A percentile compares a stretch with the other conserved stretches of the same genome.
These are phyloP conservation scores for Epichloe hybrida DNA, from an alignment of 2,329 filamentous ascomycete species.

Conservation along the genomic window DNA sequence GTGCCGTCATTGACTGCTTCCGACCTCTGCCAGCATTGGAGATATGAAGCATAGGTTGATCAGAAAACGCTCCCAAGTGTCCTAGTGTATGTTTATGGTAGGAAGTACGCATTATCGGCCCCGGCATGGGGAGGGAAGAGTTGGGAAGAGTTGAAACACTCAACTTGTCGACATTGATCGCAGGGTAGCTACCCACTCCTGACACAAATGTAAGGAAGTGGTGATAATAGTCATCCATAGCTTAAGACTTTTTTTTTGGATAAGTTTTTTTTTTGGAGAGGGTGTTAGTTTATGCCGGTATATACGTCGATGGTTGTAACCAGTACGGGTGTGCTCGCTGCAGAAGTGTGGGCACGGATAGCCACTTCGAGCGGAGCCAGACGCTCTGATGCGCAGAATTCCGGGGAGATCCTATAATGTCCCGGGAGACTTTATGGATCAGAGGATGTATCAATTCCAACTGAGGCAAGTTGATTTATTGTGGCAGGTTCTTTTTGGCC, in stretches of 20 bases:
- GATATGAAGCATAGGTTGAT: conserved; percentile 33
- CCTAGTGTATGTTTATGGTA: conserved; percentile 29
- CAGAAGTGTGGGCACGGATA: conserved; percentile 4
- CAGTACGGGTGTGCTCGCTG: neutral
- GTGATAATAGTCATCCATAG: conserved; percentile 44
- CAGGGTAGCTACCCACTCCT: conserved; percentile 27
- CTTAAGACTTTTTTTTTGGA: too few species aligned
- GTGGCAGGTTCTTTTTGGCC: neutral
- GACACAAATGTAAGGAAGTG: conserved; percentile 41
- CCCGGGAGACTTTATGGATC: conserved; percentile 1
- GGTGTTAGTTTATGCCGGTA: neutral
- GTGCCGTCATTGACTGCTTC: conserved; percentile 30
- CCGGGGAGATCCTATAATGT: conserved; percentile 6
- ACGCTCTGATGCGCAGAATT: conserved; percentile 3
- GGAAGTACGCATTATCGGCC: conserved; percentile 24
- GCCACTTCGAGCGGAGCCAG: conserved; percentile 5
- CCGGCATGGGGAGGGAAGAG: conserved; percentile 14
- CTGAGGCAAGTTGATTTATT: neutral
- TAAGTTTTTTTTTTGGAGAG: neutral
- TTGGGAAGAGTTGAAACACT: conserved; percentile 23
- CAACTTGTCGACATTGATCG: conserved; percentile 26
- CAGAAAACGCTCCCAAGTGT: conserved; percentile 37
- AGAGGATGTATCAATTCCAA: neutral
- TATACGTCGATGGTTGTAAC: neutral
- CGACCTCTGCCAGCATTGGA: conserved; percentile 35